Conservation (phyloP, 2,329 filamentous ascomycete species). For the Coleophoma eucalyptorum region DNA sequence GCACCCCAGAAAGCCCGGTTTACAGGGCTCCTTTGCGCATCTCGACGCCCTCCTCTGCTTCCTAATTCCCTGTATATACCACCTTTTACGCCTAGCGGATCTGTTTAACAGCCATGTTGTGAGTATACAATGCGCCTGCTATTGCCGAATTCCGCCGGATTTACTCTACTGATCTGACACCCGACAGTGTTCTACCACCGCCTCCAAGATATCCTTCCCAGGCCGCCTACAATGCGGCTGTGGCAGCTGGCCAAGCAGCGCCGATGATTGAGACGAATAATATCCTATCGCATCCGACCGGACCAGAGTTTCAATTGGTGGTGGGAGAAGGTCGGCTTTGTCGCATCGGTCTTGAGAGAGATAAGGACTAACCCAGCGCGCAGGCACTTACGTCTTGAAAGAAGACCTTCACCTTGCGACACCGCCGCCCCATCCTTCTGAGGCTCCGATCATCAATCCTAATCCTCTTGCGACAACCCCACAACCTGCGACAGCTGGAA, state of each 20-base stretch:
- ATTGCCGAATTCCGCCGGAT: neutral
- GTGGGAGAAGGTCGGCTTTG: slow-evolving; percentile 75
- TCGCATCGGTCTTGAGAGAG: slow-evolving; percentile 2
- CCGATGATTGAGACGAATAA: slow-evolving; percentile 95
- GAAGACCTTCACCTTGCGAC: slow-evolving; percentile 92
- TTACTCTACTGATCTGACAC: slow-evolving; percentile 9
- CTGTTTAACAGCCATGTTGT: slow-evolving; percentile 22
- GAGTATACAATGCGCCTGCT: slow-evolving; percentile 7
- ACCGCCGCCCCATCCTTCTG: slow-evolving; percentile 91
- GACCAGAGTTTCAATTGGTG: slow-evolving; percentile 83
- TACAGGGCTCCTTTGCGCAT: too few species aligned
- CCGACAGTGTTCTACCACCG: slow-evolving; percentile 66
- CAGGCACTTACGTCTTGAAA: slow-evolving; percentile 84
- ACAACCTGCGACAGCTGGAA: slow-evolving; percentile 78
- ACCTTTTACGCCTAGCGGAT: slow-evolving; percentile 14
- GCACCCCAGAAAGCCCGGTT: too few species aligned
- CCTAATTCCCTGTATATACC: slow-evolving; percentile 37
- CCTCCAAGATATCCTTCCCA: slow-evolving; percentile 80
- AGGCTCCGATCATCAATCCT: slow-evolving; percentile 79
- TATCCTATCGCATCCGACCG: slow-evolving; percentile 72
- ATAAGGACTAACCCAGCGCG: slow-evolving; percentile 9
- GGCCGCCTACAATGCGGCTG: slow-evolving; percentile 68
- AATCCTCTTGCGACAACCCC: slow-evolving; percentile 88
- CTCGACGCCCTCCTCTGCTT: too few species aligned
- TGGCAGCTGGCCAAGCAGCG: slow-evolving; percentile 62